A percentile compares a stretch with the other conserved stretches of the same genome.
Evolutionary conservation across 1,284 basidiomycete species (phyloP).

Genomic region (Pseudozyma hubeiensis): DNA sequence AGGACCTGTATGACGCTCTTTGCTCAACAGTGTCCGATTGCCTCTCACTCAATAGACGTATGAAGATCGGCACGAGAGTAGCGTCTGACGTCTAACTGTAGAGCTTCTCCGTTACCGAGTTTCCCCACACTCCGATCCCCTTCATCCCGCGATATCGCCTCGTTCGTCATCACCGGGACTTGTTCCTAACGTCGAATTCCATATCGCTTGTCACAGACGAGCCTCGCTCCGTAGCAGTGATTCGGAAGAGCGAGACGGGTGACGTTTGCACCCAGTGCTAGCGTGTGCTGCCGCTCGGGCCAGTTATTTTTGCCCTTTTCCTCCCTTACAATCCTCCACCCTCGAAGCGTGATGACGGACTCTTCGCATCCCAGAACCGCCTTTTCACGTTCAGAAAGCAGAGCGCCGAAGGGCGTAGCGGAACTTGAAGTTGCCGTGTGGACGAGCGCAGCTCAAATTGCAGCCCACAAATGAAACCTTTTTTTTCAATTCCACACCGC

Average conservation of each 20-base stretch:
- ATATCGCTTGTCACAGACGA: neutral
- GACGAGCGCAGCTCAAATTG: too few species aligned
- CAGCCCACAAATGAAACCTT: too few species aligned
- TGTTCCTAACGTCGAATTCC: conserved; percentile 1
- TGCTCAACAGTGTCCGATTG: too few species aligned
- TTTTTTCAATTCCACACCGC: too few species aligned
- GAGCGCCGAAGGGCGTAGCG: neutral
- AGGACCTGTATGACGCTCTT: neutral
- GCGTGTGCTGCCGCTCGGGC: neutral
- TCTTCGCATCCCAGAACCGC: neutral
- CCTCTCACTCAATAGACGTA: too few species aligned
- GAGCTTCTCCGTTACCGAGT: neutral
- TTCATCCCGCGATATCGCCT: neutral
- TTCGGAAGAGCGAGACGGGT: neutral
- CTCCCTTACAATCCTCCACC: neutral
- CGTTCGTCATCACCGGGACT: neutral
- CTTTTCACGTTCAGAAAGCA: conserved; percentile 16
- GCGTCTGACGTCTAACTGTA: too few species aligned
- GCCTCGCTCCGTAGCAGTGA: neutral
- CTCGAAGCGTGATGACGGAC: neutral
- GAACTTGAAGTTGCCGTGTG: too few species aligned
- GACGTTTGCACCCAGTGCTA: neutral
- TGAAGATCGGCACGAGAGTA: too few species aligned
- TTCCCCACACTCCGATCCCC: conserved; percentile 5
- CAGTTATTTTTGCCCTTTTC: neutral